Percentiles rank a stretch among this genome's conserved stretches.
These are phyloP conservation scores for Suillus paluster DNA, from an alignment of 768 basidiomycete species.

Conservation along the genomic window DNA sequence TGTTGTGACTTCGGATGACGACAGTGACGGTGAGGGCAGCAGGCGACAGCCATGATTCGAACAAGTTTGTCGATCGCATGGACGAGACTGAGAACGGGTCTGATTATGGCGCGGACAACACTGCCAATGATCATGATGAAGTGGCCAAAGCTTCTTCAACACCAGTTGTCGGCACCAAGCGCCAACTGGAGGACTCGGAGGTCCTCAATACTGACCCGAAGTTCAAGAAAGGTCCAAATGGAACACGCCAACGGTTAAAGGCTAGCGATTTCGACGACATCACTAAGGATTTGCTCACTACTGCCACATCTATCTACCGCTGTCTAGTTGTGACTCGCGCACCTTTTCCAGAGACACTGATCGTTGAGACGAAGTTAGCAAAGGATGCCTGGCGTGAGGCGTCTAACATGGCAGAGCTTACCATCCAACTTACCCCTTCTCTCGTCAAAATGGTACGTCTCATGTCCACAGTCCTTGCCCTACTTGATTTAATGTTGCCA, in stretches of 20 bases:
- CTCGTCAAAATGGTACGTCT: slow-evolving; percentile 6
- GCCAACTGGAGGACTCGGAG: too few species aligned
- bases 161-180: too few species aligned
- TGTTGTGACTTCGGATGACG: too few species aligned
- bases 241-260: neutral
- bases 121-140: too few species aligned
- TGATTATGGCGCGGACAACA: too few species aligned
- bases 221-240: too few species aligned
- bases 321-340: slow-evolving; percentile 10
- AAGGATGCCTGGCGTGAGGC: neutral
- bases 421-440: slow-evolving; percentile 6
- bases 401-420: neutral
- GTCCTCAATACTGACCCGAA: too few species aligned
- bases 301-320: slow-evolving; percentile 15
- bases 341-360: slow-evolving; percentile 23
- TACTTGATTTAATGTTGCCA: neutral
- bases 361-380: slow-evolving; percentile 7
- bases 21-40: too few species aligned
- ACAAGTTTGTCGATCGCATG: too few species aligned
- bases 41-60: too few species aligned
- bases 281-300: slow-evolving; percentile 21
- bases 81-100: too few species aligned
- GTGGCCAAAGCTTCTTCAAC: too few species aligned
- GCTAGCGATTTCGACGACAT: slow-evolving; percentile 23
- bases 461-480: neutral